Evolutionary conservation across 2,329 filamentous ascomycete species (phyloP).

Genomic region (Beauveria scarabaeidicola): DNA sequence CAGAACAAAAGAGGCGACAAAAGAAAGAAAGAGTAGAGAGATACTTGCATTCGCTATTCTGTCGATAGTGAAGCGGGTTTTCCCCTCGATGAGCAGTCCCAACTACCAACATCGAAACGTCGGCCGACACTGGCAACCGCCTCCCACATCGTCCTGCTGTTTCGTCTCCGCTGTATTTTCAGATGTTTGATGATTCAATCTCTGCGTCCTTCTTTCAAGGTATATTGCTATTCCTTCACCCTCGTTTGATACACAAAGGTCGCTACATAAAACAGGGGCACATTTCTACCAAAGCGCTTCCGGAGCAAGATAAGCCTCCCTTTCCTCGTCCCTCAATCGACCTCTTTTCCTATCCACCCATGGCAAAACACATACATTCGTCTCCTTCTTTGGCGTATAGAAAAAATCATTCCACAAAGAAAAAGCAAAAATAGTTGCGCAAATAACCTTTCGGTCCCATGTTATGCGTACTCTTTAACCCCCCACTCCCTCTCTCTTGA

Average conservation of each 20-base stretch:
- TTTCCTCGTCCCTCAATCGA: not conserved
- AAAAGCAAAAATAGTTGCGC: not conserved
- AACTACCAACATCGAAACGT: no score
- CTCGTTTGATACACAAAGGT: conserved; percentile 6
- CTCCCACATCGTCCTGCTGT: no score
- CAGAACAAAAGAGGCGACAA: no score
- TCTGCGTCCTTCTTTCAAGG: not conserved
- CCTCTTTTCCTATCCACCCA: not conserved
- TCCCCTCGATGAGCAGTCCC: no score
- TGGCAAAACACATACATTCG: not conserved
- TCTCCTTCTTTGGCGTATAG: not conserved
- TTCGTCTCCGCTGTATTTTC: no score
- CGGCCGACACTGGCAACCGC: no score
- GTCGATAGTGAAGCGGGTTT: no score
- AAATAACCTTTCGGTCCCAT: not conserved
- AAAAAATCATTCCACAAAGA: conserved; percentile 1
- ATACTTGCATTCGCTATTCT: no score
- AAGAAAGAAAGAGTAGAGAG: no score
- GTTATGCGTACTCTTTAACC: not conserved
- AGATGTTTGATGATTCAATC: no score
- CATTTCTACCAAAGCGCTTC: not conserved
- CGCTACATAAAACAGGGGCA: conserved; percentile 1
- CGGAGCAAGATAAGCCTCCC: not conserved
- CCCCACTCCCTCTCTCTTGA: not conserved
- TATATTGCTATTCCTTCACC: not conserved